Base-by-base conservation (phyloP, 2,329 filamentous ascomycete species). In the Cladorrhinum sp. region DNA sequence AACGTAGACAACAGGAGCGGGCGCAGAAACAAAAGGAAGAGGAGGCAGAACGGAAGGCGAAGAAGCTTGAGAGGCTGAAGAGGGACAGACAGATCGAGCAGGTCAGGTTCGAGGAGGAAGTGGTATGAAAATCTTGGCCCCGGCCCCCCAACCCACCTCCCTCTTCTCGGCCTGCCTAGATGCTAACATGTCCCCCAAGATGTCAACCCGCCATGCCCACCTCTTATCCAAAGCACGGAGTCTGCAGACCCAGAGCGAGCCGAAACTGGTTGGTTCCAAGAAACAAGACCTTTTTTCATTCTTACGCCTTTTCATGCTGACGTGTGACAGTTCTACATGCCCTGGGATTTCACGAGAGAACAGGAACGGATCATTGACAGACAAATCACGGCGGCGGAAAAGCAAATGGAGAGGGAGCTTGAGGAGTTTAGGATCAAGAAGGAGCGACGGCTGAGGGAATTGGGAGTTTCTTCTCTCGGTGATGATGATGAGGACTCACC, bases 1-100 rank as follows among this genome's bases (percentile, higher is more conserved):
- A 95, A 77, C 88, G 86, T 74, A 87, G 88, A 67, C 91, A 93
- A 74, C 86, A 90, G 71, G 89, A 89, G 71, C 91, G 88, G 75
- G 82, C 89, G 66, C 86, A 88, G 73, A 81, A 87, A 69, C 89
- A 93, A 73, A 86, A 85, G 66, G 83, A 84, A 64, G 86, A 94
- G 73, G 87, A 89, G 65, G 85, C 88, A 65, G 85, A 86, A 73
- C 79, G 85, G 68, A 85, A 85, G 72, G 82, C 83, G 60, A 86
- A 88, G 75, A 87, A 84, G 69, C 76, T 86, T 56, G 85, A 87
- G 49, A 83, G 85, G 69, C 75, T 92, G 62, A 81, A 80, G 56
- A 79, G 77, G 56, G 75, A 82, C 66, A 83, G 92, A 62, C 83
- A 81, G 75, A 80, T 80, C 61, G 88, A 93, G 74, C 91, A n/a